Evolutionary conservation across 768 basidiomycete genomes (phyloP), one percentile per base, ranked within the genome.

Genomic region (Tricholoma matsutake): DNA sequence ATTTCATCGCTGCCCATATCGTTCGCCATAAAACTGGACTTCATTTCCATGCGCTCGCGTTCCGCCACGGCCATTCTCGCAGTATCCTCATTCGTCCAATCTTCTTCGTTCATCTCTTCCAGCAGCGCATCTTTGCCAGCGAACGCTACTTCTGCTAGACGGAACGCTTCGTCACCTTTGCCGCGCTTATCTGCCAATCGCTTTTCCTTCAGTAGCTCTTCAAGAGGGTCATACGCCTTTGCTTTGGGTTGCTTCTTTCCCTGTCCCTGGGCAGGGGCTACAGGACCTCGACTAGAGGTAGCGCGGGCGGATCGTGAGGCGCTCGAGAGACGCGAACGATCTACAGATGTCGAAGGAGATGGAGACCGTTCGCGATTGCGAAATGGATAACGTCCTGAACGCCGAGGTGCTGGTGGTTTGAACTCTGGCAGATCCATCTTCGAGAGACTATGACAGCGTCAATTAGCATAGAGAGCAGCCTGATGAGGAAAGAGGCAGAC

Each of bases 131-230:
- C 71, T 56, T 68, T 76, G 55, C 73, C 71, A 37, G 65, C 70
- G 3, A 78, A 60, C 11, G 75, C 75, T 43, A 67, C 71, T 63
- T 85, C 83, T 13, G 84, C 86, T 13, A 69, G 78, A 61, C 70
- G 74, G 57, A 83, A 67, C 7, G 79, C 82, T 7, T 77, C 72
- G 13, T 52, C 70, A 45, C 78, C 79, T 28, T 76, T 74, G 10
- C 81, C 79, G 6, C 65, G 66, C 60, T 75, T 73, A 32, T 79
- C 76, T 7, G 76, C 74, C 3, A 63, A 60, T 29, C 68, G 69
- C 67, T 85, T 87, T 70, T 87, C 86, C 63, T 78, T 82, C 39
- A 87, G 68, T 31, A 88, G 78, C 1, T 74, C 78, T 54, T 78
- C 79, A 20, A 89, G 75, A 9, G 88, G 87, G 62, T 86, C 82